Conservation (phyloP, 495 filamentous ascomycete species). For the Bryoglossum gracile region DNA sequence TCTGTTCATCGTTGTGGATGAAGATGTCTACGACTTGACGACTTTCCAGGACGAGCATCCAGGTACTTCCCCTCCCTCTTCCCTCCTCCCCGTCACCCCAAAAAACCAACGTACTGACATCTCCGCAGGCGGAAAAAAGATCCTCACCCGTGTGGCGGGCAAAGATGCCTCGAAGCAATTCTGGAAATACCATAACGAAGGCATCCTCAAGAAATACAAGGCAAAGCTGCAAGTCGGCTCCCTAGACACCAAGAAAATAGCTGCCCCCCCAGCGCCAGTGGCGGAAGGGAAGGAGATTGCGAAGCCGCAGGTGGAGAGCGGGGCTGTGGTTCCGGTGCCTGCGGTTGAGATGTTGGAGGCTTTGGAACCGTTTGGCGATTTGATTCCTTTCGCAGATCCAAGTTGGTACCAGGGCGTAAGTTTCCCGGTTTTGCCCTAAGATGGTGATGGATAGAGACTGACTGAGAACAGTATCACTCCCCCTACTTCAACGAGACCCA, state of each 20-base stretch:
- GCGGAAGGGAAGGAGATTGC: slow-evolving; percentile 34
- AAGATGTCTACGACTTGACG: slow-evolving; percentile 94
- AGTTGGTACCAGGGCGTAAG: slow-evolving; percentile 93
- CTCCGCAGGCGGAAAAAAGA: slow-evolving; percentile 83
- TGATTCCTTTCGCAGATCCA: slow-evolving; percentile 89
- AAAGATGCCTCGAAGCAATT: slow-evolving; percentile 98
- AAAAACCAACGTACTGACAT: slow-evolving; percentile 1
- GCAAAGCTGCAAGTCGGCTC: slow-evolving; percentile 81
- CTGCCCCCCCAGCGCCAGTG: slow-evolving; percentile 46
- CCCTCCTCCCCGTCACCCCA: neutral
- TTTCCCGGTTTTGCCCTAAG: no score
- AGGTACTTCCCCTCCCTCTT: slow-evolving; percentile 41
- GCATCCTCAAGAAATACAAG: slow-evolving; percentile 94
- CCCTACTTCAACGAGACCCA: slow-evolving; percentile 94
- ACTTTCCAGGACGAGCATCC: slow-evolving; percentile 93
- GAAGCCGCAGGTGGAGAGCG: slow-evolving; percentile 45
- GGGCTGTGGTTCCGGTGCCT: slow-evolving; percentile 41
- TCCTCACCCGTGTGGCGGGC: slow-evolving; percentile 85
- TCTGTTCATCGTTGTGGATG: slow-evolving; percentile 87
- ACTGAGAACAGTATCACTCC: slow-evolving; percentile 77
- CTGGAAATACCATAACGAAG: slow-evolving; percentile 98
- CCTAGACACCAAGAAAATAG: slow-evolving; percentile 73
- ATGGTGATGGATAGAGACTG: no score
- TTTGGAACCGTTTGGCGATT: slow-evolving; percentile 73
- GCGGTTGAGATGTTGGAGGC: slow-evolving; percentile 54